Percentiles rank a stretch among this genome's conserved stretches.
Evolutionary conservation across 2,329 filamentous ascomycete genomes (phyloP).

Genomic region (Endoconidiophora laricicola): DNA sequence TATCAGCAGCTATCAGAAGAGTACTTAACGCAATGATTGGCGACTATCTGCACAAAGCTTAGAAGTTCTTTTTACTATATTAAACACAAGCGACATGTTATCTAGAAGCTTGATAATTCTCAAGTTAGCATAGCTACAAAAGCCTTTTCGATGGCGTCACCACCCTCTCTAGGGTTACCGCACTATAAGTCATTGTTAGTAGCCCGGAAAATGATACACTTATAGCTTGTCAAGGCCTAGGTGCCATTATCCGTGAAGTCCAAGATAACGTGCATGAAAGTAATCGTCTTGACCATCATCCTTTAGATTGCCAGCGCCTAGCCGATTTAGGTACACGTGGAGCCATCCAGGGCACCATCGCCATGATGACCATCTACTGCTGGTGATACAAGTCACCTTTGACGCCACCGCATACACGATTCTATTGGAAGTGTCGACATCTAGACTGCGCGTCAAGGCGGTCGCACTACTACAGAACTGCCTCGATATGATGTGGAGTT

Average conservation of each 20-base stretch:
- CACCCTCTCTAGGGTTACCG: not conserved
- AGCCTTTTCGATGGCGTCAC: slow-evolving; percentile 1
- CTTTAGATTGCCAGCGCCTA: slow-evolving; percentile 24
- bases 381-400: slow-evolving; percentile 20
- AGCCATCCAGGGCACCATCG: slow-evolving; percentile 18
- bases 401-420: slow-evolving; percentile 22
- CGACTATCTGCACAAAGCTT: too few relatives aligned
- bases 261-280: slow-evolving; percentile 29
- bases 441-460: slow-evolving; percentile 22
- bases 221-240: slow-evolving; percentile 29
- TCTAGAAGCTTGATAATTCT: too few relatives aligned
- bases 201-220: slow-evolving; percentile 24
- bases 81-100: too few relatives aligned
- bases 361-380: slow-evolving; percentile 21
- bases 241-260: slow-evolving; percentile 29
- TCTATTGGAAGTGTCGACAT: slow-evolving; percentile 22
- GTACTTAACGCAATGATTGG: too few relatives aligned
- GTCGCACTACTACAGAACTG: slow-evolving; percentile 21
- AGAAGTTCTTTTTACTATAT: too few relatives aligned
- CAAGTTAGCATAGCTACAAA: not conserved
- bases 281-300: slow-evolving; percentile 21
- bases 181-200: slow-evolving; percentile 20
- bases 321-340: slow-evolving; percentile 2
- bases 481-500: slow-evolving; percentile 13
- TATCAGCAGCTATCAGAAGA: too few relatives aligned